These are phyloP conservation scores for Spencermartinsiella europaea DNA, from an alignment of 805 yeast species.

Conservation along the genomic window DNA sequence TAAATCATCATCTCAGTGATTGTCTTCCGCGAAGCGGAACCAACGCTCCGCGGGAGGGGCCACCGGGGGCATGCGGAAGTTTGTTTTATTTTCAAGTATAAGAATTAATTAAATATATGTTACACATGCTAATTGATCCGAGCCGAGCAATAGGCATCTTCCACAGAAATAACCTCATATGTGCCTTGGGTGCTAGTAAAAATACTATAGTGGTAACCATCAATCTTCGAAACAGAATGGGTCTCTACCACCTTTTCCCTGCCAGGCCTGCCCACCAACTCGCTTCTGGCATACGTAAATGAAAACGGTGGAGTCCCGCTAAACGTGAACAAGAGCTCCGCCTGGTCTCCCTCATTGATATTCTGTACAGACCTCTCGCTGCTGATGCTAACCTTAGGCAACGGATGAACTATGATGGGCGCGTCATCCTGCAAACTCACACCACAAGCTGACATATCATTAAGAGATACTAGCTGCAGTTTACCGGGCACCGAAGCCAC, in stretches of 20 bases:
- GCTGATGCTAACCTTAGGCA: conserved; percentile 70
- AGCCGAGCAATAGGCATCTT: conserved; percentile 67
- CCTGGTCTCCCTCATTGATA: conserved; percentile 92
- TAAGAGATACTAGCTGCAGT: conserved; percentile 58
- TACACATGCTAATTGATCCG: not conserved
- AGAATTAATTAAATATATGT: too few species aligned
- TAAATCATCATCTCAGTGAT: too few species aligned
- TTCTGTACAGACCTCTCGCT: conserved; percentile 76
- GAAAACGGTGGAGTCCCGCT: conserved; percentile 89
- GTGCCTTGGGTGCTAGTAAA: conserved; percentile 85
- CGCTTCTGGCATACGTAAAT: conserved; percentile 75
- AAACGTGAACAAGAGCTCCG: conserved; percentile 77
- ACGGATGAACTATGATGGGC: conserved; percentile 44
- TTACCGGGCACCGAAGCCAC: conserved; percentile 81
- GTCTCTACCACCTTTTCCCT: conserved; percentile 52
- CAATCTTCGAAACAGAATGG: conserved; percentile 51
- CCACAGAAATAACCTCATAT: conserved; percentile 86
- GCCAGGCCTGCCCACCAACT: conserved; percentile 36
- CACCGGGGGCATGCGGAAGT: too few species aligned
- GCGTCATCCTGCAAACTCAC: conserved; percentile 27
- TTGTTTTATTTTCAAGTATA: too few species aligned
- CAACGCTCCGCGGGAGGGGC: too few species aligned
- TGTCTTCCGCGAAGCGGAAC: too few species aligned
- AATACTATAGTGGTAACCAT: conserved; percentile 62
- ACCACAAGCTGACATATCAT: conserved; percentile 70